Evolutionary conservation across 768 basidiomycete genomes (phyloP).

Genomic region (Leccinum variicolor): DNA sequence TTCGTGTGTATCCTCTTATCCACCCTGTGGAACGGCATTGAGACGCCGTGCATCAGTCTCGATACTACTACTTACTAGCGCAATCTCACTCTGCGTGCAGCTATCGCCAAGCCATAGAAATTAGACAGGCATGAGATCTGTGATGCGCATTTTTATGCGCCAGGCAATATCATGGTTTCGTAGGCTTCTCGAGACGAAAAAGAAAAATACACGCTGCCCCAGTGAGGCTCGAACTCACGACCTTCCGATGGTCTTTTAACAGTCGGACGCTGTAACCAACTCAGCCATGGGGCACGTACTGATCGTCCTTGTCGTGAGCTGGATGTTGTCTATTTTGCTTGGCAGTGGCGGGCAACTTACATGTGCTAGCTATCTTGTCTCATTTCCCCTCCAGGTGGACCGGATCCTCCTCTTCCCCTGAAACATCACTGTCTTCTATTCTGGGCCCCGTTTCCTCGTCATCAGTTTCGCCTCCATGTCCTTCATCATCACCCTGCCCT

Average conservation of each 20-base stretch:
- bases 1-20: slow-evolving; percentile 9
- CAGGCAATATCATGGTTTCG: not conserved
- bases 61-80: slow-evolving; percentile 3
- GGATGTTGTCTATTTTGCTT: not conserved
- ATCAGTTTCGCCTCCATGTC: not conserved
- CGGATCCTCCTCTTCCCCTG: not conserved
- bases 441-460: not conserved
- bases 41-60: slow-evolving; percentile 3
- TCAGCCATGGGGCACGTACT: slow-evolving; percentile 46
- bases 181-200: not conserved
- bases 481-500: not conserved
- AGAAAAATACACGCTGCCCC: slow-evolving; percentile 35
- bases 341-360: not conserved
- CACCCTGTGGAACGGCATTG: not conserved
- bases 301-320: not conserved
- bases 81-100: not conserved
- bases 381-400: not conserved
- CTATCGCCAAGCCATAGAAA: no score
- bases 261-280: slow-evolving; percentile 51
- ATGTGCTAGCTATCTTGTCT: not conserved
- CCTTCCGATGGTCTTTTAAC: slow-evolving; percentile 44
- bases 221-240: slow-evolving; percentile 54
- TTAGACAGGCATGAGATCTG: no score
- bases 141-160: not conserved
- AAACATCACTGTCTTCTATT: not conserved